Percentiles rank a stretch among this genome's conserved stretches.
Conservation (phyloP, 2,329 filamentous ascomycete species). For the Neonectria sp. region DNA sequence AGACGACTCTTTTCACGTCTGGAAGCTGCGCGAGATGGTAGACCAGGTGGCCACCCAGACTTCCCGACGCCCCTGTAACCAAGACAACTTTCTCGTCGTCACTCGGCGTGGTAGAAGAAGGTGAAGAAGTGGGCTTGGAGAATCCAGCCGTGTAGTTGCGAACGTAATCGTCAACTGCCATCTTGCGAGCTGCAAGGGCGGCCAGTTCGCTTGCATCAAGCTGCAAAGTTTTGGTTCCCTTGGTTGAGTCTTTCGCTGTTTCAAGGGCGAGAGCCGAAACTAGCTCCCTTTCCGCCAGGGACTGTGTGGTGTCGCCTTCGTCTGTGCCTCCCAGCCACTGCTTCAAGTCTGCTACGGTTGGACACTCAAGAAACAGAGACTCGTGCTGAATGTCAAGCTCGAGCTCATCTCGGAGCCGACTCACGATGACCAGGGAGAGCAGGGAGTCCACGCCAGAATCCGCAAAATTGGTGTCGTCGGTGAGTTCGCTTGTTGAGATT, state of each 20-base stretch:
- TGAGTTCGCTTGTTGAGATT: slow-evolving; percentile 68
- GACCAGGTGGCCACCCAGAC: slow-evolving; percentile 16
- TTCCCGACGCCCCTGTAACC: slow-evolving; percentile 18
- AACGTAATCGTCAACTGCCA: slow-evolving; percentile 9
- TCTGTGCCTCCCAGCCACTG: slow-evolving; percentile 10
- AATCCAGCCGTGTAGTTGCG: slow-evolving; percentile 22
- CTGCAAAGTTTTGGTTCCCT: not conserved
- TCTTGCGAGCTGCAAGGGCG: slow-evolving; percentile 11
- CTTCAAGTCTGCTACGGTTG: slow-evolving; percentile 69
- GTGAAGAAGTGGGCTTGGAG: not conserved
- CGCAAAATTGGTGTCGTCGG: slow-evolving; percentile 69
- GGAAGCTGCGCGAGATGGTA: slow-evolving; percentile 20
- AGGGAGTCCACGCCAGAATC: slow-evolving; percentile 75
- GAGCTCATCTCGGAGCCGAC: slow-evolving; percentile 70
- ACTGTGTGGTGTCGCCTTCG: not conserved
- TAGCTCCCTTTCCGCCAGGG: not conserved
- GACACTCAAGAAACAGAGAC: slow-evolving; percentile 66
- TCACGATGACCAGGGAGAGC: slow-evolving; percentile 71
- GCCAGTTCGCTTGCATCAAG: not conserved
- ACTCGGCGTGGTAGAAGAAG: not conserved
- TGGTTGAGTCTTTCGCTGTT: not conserved
- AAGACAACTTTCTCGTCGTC: slow-evolving; percentile 11
- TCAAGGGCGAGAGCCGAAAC: not conserved
- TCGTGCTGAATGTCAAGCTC: slow-evolving; percentile 68
- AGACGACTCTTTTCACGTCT: slow-evolving; percentile 15